A percentile compares a stretch with the other conserved stretches of the same genome.
Conservation (phyloP, 208 protist genomes). For the Angomonas deanei region DNA sequence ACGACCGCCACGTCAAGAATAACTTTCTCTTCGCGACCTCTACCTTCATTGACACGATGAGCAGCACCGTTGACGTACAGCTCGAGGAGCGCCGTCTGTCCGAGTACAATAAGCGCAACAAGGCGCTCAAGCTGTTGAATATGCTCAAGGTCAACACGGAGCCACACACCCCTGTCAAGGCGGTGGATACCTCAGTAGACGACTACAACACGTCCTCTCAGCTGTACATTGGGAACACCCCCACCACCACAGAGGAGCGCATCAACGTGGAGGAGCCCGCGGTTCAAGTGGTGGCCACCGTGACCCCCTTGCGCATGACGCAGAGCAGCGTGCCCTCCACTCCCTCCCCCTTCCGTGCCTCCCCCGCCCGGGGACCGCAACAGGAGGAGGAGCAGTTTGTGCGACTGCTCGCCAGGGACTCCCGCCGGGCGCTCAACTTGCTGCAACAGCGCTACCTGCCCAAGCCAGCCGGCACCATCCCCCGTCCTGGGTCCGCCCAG, state of each 20-base stretch:
- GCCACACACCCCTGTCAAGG: slow-evolving; percentile 10
- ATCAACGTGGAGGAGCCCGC: not conserved
- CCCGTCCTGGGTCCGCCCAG: not conserved
- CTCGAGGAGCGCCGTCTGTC: slow-evolving; percentile 12
- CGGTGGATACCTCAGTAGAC: not conserved
- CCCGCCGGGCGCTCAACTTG: slow-evolving; percentile 40
- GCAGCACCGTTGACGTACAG: slow-evolving; percentile 25
- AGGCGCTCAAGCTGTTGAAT: slow-evolving; percentile 48
- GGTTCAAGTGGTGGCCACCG: not conserved
- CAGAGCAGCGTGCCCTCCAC: not conserved
- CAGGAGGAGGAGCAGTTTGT: slow-evolving; percentile 28
- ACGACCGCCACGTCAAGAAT: slow-evolving; percentile 60
- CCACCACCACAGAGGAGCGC: not conserved
- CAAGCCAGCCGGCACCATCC: not conserved
- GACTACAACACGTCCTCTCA: too few relatives aligned
- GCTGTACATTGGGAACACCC: too few relatives aligned
- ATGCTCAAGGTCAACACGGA: slow-evolving; percentile 41
- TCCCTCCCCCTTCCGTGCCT: not conserved
- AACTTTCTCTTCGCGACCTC: slow-evolving; percentile 81
- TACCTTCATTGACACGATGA: slow-evolving; percentile 26
- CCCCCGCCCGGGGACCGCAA: slow-evolving; percentile 2
- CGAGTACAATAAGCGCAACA: slow-evolving; percentile 25
- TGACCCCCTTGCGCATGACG: not conserved
- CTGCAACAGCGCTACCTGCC: slow-evolving; percentile 37
- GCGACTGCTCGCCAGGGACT: slow-evolving; percentile 35